Evolutionary conservation across 2,329 filamentous ascomycete species (phyloP), one percentile per base, ranked within the genome.

Genomic region (Phialemonium atrogriseum): DNA sequence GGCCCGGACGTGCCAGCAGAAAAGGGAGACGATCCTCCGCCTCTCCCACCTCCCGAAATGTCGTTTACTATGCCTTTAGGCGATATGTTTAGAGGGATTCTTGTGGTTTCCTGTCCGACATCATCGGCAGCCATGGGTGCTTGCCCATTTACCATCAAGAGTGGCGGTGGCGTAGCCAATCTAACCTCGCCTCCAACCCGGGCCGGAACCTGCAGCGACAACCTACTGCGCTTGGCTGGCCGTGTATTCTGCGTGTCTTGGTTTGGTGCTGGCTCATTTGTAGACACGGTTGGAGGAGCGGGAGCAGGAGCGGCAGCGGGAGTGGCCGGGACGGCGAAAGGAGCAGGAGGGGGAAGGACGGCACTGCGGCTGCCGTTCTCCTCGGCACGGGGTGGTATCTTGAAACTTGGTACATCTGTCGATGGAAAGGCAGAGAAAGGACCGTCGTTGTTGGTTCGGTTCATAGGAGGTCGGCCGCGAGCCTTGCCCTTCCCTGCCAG

Each of bases 401-500:
- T 68, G 22, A 56, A 62, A 26, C 55, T 55, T 18, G 73, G 70
- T 40, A 75, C 76, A 10, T 71, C 74, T 4, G 55, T 46, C 3
- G 32, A 34, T 9, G 80, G 77, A 41, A 83, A 83, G 0, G 81
- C 80, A 5, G 77, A 77, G 42, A 78, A 84, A 1, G 80, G 76
- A 0, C 76, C 76, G 69, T 66, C 38, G 46, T 52, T 37, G 45
- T 62, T 45, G 10, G 39, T 32, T 16, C 77, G 71, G 45, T 80
- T 84, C 34, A 78, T 82, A 0, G 85, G 84, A 24, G 88, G 88
- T 37, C 88, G 68, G 6, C 88, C 87, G 42, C 87, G 68, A 10
- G 82, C 68, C 52, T 88, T 93, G 2, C 80, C 79, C 5, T 68
- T 73, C 2, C 73, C 61, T 10, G 76, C 66, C 23, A 68, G 64